Conservation (phyloP, 2,329 filamentous ascomycete genomes). For the Talaromyces sp. region DNA sequence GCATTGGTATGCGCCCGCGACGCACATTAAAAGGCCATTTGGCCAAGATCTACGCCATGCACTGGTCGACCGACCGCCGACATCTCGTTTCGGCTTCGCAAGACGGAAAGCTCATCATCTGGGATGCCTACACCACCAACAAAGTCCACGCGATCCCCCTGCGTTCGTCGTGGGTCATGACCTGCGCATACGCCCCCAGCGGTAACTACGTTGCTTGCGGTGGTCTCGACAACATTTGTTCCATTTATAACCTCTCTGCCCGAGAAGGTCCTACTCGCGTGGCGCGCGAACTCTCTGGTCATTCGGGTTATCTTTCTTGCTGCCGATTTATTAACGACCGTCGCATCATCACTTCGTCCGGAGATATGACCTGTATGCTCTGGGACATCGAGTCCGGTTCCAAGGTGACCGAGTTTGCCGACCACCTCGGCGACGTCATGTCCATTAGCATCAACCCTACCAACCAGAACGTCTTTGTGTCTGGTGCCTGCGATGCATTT, state of each 20-base stretch:
- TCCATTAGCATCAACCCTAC: constrained; percentile 99
- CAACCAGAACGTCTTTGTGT: constrained; percentile 98
- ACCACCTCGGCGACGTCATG: constrained; percentile 98
- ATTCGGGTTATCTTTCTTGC: constrained; percentile 96
- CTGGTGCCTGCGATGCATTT: constrained; percentile 97
- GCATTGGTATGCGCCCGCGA: constrained; percentile 96
- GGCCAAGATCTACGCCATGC: constrained; percentile 99
- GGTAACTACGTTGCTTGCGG: constrained; percentile 98
- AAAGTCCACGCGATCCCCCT: constrained; percentile 98
- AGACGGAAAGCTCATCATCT: constrained; percentile 99
- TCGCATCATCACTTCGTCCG: constrained; percentile 94
- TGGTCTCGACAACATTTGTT: constrained; percentile 99
- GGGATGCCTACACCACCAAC: constrained; percentile 99
- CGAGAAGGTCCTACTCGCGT: constrained; percentile 96
- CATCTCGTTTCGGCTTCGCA: constrained; percentile 97
- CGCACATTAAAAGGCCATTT: constrained; percentile 95
- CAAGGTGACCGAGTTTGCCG: constrained; percentile 96
- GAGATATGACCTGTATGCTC: constrained; percentile 99
- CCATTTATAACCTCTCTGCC: constrained; percentile 97
- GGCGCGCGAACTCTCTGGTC: constrained; percentile 89
- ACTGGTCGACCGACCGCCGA: constrained; percentile 97
- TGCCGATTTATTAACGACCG: constrained; percentile 98
- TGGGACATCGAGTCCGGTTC: constrained; percentile 99
- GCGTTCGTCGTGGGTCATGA: constrained; percentile 99
- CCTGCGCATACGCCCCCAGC: constrained; percentile 95